Evolutionary conservation across 345 rosid genomes (phyloP).

Genomic region (Gossypium arboreum): DNA sequence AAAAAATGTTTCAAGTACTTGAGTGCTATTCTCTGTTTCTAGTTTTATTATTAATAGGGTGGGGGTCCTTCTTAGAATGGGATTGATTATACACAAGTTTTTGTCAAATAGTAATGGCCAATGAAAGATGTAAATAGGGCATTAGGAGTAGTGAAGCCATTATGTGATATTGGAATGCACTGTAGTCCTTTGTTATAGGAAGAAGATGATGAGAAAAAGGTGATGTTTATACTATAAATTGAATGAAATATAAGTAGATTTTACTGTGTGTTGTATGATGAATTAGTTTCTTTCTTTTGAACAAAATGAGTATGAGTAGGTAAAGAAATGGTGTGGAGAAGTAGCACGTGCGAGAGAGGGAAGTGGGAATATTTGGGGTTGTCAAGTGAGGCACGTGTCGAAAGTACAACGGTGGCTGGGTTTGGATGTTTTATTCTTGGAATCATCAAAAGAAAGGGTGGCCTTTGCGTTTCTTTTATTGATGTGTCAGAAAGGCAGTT

Average conservation of each 20-base stretch:
- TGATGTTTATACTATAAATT: slow-evolving; percentile 16
- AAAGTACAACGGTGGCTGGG: slow-evolving; percentile 6
- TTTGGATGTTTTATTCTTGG: slow-evolving; percentile 20
- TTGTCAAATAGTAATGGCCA: background rate
- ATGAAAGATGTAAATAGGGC: slow-evolving; percentile 24
- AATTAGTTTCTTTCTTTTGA: background rate
- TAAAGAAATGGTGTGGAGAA: background rate
- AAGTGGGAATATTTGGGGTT: background rate
- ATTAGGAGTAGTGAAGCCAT: slow-evolving; percentile 2
- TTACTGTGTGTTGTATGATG: background rate
- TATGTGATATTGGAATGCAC: background rate
- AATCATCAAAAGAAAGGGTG: slow-evolving; percentile 20
- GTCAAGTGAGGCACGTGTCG: slow-evolving; percentile 21
- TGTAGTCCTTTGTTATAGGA: slow-evolving; percentile 9
- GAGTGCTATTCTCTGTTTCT: too few relatives aligned
- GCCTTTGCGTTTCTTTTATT: background rate
- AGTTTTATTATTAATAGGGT: too few relatives aligned
- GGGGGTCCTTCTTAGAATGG: background rate
- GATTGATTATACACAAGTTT: slow-evolving; percentile 25
- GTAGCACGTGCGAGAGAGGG: slow-evolving; percentile 8
- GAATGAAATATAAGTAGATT: slow-evolving; percentile 11
- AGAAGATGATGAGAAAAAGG: background rate
- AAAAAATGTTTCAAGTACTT: background rate
- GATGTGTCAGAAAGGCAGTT: slow-evolving; percentile 13
- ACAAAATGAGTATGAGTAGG: too few relatives aligned